Base-by-base conservation (phyloP, 768 basidiomycete species). In the Flagelloscypha sp. region DNA sequence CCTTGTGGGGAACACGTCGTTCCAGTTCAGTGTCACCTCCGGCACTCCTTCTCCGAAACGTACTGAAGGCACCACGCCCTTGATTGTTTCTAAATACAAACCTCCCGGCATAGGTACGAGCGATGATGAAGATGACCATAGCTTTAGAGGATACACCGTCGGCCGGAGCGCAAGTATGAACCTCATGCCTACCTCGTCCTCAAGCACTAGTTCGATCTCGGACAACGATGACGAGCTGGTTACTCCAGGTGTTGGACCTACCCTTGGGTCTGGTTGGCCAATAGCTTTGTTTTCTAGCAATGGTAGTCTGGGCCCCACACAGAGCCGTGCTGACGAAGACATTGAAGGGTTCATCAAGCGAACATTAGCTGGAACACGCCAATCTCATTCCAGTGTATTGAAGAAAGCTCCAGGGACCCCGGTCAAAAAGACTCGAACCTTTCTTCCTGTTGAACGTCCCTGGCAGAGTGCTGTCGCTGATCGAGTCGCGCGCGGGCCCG, bases 401-500 rank as follows among this genome's bases (percentile, higher is more conserved):
- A 86, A 84, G 65, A 77, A 67, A 37, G 72, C 74, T 5, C 85
- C 85, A 1, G 84, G 81, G 0, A 88, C 85, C 10, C 85, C 85
- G 1, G 81, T 85, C n/a, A 88, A 88, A 66, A 76, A 68, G 49
- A 54, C 66, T 38, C 79, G 79, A 57, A 76, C 73, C 15, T 65
- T 72, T 48, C 58, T 79, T 23, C 62, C 65, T 19, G 65, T 65
- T 40, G 70, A 74, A 33, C 65, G 84, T 7, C 82, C 79, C 4
- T 87, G 84, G 84, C 84, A 85, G 54, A 86, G 84, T 49, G 84
- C 84, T 3, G 71, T 86, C 13, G 70, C 84, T 10, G 56, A 68
- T 44, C 84, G 81, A 53, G 74, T 84, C 31, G 76, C 74, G 3
- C 54, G 47, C 19, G 62, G 64, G 19, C 66, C 71, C 20, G 62